Evolutionary conservation across 257 asterid species (phyloP).

Genomic region (Gentiana dahurica): DNA sequence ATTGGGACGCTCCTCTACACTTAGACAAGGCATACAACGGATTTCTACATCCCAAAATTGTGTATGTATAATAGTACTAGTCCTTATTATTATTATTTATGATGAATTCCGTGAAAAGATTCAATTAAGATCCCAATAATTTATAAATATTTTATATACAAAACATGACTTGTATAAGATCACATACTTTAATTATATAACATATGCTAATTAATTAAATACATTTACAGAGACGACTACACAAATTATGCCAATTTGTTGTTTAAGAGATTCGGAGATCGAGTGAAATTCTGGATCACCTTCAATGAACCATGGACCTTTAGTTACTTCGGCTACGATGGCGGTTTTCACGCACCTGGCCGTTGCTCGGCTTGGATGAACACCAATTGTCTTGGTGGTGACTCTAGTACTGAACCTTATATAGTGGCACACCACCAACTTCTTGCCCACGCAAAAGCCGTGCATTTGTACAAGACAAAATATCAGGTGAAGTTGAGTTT

Average conservation of each 20-base stretch:
- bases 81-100: background rate
- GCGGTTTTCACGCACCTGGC: slow-evolving; percentile 37
- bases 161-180: too few relatives aligned
- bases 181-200: background rate
- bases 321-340: slow-evolving; percentile 31
- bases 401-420: slow-evolving; percentile 52
- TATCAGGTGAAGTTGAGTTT: slow-evolving; percentile 23
- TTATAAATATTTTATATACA: background rate
- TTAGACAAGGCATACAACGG: slow-evolving; percentile 27
- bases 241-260: slow-evolving; percentile 36
- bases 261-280: slow-evolving; percentile 51
- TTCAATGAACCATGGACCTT: slow-evolving; percentile 36
- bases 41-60: slow-evolving; percentile 18
- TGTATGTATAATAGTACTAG: slow-evolving; percentile 8
- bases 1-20: slow-evolving; percentile 31
- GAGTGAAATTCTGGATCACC: slow-evolving; percentile 47
- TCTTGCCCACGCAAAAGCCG: slow-evolving; percentile 32
- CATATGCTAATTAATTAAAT: background rate
- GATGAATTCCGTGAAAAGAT: background rate
- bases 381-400: slow-evolving; percentile 25
- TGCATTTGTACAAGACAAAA: slow-evolving; percentile 24
- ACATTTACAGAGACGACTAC: slow-evolving; percentile 34
- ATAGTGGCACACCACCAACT: slow-evolving; percentile 35
- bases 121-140: background rate
- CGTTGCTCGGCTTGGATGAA: slow-evolving; percentile 34